Percentiles rank a stretch among this genome's conserved stretches.
Conservation (phyloP, 2,329 filamentous ascomycete genomes). For the Talaromyces sp. region DNA sequence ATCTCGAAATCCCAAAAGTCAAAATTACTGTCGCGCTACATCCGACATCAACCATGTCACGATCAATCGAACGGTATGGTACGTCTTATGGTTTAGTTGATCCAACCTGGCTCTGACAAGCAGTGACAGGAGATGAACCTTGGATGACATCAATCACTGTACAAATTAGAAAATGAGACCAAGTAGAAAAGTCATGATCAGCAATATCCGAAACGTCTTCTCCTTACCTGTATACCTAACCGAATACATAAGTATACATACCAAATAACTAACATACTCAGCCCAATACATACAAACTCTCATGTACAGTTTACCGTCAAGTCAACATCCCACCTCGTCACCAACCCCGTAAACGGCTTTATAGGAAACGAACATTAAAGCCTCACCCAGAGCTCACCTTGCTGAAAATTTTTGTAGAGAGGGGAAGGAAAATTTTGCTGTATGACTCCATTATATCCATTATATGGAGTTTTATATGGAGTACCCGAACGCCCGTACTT, state of each 20-base stretch:
- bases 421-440: not conserved
- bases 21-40: not conserved
- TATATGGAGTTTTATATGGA: not conserved
- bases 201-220: not conserved
- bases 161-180: not conserved
- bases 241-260: not conserved
- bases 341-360: constrained; percentile 13
- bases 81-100: not conserved
- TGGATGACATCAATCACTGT: not conserved
- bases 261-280: not conserved
- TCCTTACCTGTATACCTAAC: not conserved
- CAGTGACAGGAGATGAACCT: not conserved
- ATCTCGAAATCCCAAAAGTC: not conserved
- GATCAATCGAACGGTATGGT: not conserved
- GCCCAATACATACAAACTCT: not conserved
- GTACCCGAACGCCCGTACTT: not conserved
- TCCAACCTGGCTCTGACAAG: not conserved
- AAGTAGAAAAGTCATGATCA: not conserved
- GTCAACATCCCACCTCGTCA: constrained; percentile 8
- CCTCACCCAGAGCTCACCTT: not conserved
- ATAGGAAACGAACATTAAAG: not conserved
- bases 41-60: not conserved
- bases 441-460: not conserved
- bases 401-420: not conserved
- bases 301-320: not conserved